Base-by-base conservation (phyloP, 805 yeast species). In the Starmerella etchellsii region DNA sequence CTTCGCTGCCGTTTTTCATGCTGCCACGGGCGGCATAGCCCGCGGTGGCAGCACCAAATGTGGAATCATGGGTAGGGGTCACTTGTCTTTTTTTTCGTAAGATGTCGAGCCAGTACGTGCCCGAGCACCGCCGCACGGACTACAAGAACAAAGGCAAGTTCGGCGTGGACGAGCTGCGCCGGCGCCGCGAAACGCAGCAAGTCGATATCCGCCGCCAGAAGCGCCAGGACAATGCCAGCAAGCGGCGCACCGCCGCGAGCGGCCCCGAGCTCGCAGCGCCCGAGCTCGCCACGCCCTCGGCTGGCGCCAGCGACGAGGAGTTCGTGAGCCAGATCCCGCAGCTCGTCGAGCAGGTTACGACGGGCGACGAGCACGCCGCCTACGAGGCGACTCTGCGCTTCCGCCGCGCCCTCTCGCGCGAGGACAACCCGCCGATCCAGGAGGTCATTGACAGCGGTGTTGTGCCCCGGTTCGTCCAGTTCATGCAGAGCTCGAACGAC, bases 111-210 rank as follows among this genome's bases (percentile, higher is more conserved):
- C 80, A 87, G 65, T 88, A 83, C 63, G 82, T 91, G 46, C 98
- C 98, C 35, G 97, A 91, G 64, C 88, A 88, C 64, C 85, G 98
- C 65, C 83, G 95, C 64, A 85, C 96, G 31, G 83, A 80, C 59
- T 91, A 82, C 70, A 91, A 91, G 62, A 88, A 91, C 68, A 83
- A 87, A 61, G 84, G 91, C 49, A 76, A 94, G 58, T 91, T 91
- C 60, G 81, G 81, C 56, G 83, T 84, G 44, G 98, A 91, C 60
- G 98, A 91, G 69, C 75, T 91, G 55, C 82, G 98, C 64, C 85
- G 97, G 63, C 81, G 98, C 61, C 80, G 97, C 63, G 98, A 88
- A 62, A 93, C 82, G 43, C 95, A 88, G 56, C 96, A 88, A 64
- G 93, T 91, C 45, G 97, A 87, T 61, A 71, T 91, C 56, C 75